These are phyloP conservation scores for Penicillium olsonii DNA, from an alignment of 2,329 filamentous ascomycete genomes.

Conservation along the genomic window DNA sequence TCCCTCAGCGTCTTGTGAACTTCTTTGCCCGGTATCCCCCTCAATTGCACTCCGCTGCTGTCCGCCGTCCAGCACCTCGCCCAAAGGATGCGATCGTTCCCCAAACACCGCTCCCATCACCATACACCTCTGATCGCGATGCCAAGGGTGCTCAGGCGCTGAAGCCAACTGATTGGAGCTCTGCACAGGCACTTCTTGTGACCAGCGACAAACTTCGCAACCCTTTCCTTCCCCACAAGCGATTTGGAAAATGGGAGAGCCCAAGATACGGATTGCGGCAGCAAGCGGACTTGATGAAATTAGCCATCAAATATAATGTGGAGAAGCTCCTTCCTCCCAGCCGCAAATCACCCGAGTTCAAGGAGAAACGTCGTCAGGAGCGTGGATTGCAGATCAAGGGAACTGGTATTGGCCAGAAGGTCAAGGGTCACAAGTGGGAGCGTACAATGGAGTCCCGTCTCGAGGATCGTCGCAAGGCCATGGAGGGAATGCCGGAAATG, in stretches of 20 bases:
- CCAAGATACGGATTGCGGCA: constrained; percentile 80
- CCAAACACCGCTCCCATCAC: constrained; percentile 33
- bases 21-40: constrained; percentile 93
- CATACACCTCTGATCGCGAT: constrained; percentile 44
- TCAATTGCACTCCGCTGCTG: constrained; percentile 48
- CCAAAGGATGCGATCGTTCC: constrained; percentile 23
- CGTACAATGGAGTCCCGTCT: constrained; percentile 78
- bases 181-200: constrained; percentile 36
- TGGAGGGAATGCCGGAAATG: constrained; percentile 91
- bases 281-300: constrained; percentile 87
- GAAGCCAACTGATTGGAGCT: constrained; percentile 32
- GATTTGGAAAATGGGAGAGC: constrained; percentile 80
- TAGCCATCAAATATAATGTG: constrained; percentile 76
- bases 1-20: constrained; percentile 75
- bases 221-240: constrained; percentile 79
- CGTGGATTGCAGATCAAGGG: constrained; percentile 83
- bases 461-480: constrained; percentile 86
- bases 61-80: constrained; percentile 33
- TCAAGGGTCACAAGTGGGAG: constrained; percentile 96
- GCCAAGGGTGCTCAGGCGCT: constrained; percentile 43
- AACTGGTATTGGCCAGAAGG: constrained; percentile 85
- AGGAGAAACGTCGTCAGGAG: constrained; percentile 71
- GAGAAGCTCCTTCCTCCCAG: constrained; percentile 78
- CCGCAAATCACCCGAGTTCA: constrained; percentile 69
- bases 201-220: constrained; percentile 60